Evolutionary conservation across 2,329 filamentous ascomycete species (phyloP).

Genomic region (Hymenoscyphus repandus): DNA sequence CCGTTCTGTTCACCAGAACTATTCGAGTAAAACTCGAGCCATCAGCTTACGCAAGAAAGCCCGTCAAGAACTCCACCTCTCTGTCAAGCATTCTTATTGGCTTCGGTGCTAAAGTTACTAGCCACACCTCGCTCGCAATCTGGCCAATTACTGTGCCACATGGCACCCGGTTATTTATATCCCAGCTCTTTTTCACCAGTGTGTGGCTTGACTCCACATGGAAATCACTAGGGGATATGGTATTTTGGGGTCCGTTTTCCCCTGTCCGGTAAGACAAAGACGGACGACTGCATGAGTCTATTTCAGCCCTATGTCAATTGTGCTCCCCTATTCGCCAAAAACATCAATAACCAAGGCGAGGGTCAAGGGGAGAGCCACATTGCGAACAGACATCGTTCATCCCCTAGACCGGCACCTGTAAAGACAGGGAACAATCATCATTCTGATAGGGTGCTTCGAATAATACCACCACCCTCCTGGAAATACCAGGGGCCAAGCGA

Average conservation of each 20-base stretch:
- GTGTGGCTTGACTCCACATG: conserved; percentile 2
- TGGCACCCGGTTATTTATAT: conserved; percentile 11
- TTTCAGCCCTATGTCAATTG: conserved; percentile 8
- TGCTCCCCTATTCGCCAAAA: conserved; percentile 1
- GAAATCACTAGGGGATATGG: not conserved
- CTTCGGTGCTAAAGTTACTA: no score
- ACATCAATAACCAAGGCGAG: not conserved
- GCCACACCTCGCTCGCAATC: conserved; percentile 7
- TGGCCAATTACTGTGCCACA: not conserved
- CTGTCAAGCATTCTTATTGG: not conserved
- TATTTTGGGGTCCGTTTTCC: conserved; percentile 5
- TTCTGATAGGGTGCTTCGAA: not conserved
- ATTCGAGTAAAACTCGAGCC: not conserved
- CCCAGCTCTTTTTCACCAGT: not conserved
- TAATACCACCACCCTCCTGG: not conserved
- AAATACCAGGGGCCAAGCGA: not conserved
- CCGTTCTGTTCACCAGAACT: no score
- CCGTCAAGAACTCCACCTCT: not conserved
- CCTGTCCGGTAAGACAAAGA: not conserved
- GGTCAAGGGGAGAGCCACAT: not conserved
- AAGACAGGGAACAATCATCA: not conserved
- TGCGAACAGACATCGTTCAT: not conserved
- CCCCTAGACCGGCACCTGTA: no score
- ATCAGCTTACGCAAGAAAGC: conserved; percentile 4
- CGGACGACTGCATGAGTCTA: conserved; percentile 3